Evolutionary conservation across 2,329 filamentous ascomycete species (phyloP), one percentile per base, ranked within the genome.

Genomic region (Aspergillus sp.): DNA sequence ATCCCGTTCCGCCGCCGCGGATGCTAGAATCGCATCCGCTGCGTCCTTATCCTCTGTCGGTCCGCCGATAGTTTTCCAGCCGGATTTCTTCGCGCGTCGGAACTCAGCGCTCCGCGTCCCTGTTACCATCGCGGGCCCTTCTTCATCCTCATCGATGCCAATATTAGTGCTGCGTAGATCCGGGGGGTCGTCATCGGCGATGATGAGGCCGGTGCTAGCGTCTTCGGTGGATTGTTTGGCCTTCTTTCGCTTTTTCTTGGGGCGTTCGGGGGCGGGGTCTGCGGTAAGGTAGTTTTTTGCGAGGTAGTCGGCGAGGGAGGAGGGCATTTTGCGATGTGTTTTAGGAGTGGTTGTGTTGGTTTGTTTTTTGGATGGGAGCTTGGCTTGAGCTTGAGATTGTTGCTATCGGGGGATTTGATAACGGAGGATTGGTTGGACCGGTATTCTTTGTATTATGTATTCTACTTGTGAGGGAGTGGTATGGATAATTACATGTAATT

Each of bases 201-300:
- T 71, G 42, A 70, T 63, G 10, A 65, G 57, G 4, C 69, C 69
- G 25, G 53, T 48, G 62, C 64, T 61, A 44, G 74, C 70, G 15
- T 75, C 69, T 19, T 64, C 73, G 47, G 71, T 67, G 48, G 72
- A 65, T 50, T 75, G 72, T 22, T 39, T 39, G 44, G 72, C 74
- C 53, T 71, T 73, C 74, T 78, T 80, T 60, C 77, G 73, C 65
- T 69, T 82, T 72, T 70, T 84, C 71, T 71, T 83, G 62, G 68
- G 70, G 62, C 69, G 72, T 73, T 69, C 63, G 5, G 68, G 56
- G 2, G 59, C 50, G 1, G 63, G 68, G 56, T 85, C 82, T 37
- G 84, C 82, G 1, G 79, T 87, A 44, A 98, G 83, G 67, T 98
- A 98, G 68, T 90, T 93, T 53, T 88, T 85, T 33, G 91, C 90